These are phyloP conservation scores for Globisporangium cederbergense DNA, from an alignment of 352 stramenopile genomes.

Conservation along the genomic window DNA sequence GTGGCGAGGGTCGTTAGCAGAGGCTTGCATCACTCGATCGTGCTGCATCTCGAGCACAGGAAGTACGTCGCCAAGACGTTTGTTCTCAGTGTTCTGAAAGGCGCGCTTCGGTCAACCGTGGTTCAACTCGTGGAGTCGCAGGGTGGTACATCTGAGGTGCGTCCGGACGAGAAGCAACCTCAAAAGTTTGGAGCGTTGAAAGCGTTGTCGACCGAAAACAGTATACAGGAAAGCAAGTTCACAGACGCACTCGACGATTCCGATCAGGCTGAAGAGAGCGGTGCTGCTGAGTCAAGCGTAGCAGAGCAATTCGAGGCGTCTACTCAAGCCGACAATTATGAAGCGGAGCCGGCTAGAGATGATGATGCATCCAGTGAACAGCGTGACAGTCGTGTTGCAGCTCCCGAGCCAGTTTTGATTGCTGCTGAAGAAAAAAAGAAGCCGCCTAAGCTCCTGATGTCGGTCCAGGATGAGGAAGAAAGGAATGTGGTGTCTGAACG, in stretches of 20 bases:
- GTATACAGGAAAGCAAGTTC: neutral
- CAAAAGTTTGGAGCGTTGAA: neutral
- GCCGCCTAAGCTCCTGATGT: too few species aligned
- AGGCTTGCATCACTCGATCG: constrained; percentile 16
- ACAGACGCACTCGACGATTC: neutral
- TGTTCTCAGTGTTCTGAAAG: constrained; percentile 1
- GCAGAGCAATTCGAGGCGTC: neutral
- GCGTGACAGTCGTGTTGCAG: neutral
- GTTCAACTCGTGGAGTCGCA: neutral
- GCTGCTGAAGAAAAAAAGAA: neutral
- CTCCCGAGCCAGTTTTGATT: neutral
- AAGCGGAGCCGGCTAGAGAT: neutral
- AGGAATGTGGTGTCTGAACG: too few species aligned
- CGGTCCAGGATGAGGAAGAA: too few species aligned
- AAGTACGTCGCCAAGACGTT: constrained; percentile 17
- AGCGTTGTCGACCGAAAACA: neutral
- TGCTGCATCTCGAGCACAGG: constrained; percentile 8
- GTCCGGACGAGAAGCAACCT: neutral
- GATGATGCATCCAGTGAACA: neutral
- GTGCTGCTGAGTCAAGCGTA: neutral
- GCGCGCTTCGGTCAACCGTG: neutral
- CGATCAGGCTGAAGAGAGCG: neutral
- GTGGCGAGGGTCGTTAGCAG: constrained; percentile 7
- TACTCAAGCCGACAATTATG: neutral
- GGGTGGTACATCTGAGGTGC: too few species aligned